Evolutionary conservation across 2,329 filamentous ascomycete genomes (phyloP), one percentile per base, ranked within the genome.

Genomic region (Dactylellina drechsleri): DNA sequence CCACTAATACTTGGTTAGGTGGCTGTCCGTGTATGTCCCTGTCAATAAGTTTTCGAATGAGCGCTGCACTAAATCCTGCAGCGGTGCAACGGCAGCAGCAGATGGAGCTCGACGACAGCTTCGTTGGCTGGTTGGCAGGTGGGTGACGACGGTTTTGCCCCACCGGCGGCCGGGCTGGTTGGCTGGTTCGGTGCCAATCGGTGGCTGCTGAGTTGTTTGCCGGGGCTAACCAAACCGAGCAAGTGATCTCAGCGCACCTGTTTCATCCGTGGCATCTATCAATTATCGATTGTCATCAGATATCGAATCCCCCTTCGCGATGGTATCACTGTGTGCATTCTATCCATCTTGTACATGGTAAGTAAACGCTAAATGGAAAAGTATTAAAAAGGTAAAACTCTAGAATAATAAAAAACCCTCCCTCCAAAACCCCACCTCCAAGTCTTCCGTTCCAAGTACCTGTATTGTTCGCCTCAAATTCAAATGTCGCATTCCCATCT

Each of bases 221-320:
- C 31, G 31, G 56, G 56, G 65, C 57, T 45, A 57, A 28, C 57
- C 66, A 41, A 45, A 57, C 40, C 12, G 18, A 62, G 58, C 66
- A 57, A 50, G 23, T 57, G 57, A 68, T 68, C 57, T 56, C 45
- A 40, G 64, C 36, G 31, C 57, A 54, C 40, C 65, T 53, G 65
- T 68, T 68, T 68, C 56, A 67, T 53, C 18, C 2, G 31, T 10
- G 18, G 36, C 66, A 68, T 56, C 23, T 57, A 50, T 66, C 56
- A 5, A 28, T 20, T 31, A 45, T 36, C 12, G 4, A 60, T 15
- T 16, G 7, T 57, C 16, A 8, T 57, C n/a, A 8, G 13, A 23
- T 57, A 28, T 20, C 16, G 16, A 28, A 31, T 28, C 12, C 15
- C 2, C 16, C 7, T 18, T 20, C 23, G 23, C 4, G 23, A 23